Percentiles rank a stretch among this genome's conserved stretches.
phyloP scores from a whole-genome alignment of 768 basidiomycete genomes.

The Serendipita sp. region DNA sequence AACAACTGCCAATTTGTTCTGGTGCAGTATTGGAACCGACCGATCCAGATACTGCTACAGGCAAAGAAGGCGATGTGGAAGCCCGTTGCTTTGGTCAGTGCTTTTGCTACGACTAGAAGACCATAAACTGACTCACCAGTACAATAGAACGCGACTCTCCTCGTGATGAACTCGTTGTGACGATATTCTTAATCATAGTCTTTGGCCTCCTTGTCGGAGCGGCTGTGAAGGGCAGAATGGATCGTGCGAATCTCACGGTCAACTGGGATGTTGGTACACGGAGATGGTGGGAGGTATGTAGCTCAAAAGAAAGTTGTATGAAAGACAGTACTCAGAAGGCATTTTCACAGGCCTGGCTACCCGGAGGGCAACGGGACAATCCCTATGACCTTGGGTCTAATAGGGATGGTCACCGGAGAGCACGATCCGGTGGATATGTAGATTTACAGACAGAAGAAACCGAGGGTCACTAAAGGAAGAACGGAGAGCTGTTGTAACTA shows the following conservation, averaged over 20 bases:
- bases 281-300: constrained; percentile 8
- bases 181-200: constrained; percentile 73
- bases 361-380: background rate
- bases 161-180: constrained; percentile 86
- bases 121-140: constrained; percentile 15
- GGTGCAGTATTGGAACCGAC: constrained; percentile 72
- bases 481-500: background rate
- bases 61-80: constrained; percentile 90
- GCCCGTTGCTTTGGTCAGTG: constrained; percentile 86
- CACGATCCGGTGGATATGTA: background rate
- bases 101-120: constrained; percentile 8
- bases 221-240: constrained; percentile 67
- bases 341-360: background rate
- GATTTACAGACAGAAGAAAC: background rate
- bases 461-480: background rate
- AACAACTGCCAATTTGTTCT: constrained; percentile 68
- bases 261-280: background rate
- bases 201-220: constrained; percentile 73
- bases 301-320: background rate
- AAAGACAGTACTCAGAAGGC: background rate
- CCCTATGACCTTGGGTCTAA: background rate
- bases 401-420: background rate
- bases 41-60: constrained; percentile 83
- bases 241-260: constrained; percentile 15
- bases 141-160: constrained; percentile 78